These are phyloP conservation scores for Stemphylium lycopersici DNA, from an alignment of 2,329 filamentous ascomycete genomes.

Conservation along the genomic window DNA sequence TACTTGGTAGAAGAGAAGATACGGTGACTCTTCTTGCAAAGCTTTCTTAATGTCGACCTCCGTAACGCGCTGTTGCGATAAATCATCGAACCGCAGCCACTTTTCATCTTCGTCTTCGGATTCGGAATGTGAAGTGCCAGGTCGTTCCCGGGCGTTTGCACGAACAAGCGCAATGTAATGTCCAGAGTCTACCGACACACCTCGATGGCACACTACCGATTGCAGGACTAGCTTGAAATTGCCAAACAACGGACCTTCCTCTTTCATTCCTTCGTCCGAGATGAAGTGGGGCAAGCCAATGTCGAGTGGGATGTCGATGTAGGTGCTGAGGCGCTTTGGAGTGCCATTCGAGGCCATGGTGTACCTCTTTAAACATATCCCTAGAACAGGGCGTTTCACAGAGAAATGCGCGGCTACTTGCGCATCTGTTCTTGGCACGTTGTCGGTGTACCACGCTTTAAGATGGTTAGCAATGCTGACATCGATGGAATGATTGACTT, in stretches of 20 bases:
- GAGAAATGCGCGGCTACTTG: slow-evolving; percentile 91
- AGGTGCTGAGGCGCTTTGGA: slow-evolving; percentile 76
- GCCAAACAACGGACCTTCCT: slow-evolving; percentile 72
- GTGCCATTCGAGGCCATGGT: slow-evolving; percentile 72
- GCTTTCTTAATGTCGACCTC: slow-evolving; percentile 79
- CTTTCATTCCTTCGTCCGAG: slow-evolving; percentile 73
- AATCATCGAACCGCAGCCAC: slow-evolving; percentile 93
- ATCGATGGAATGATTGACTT: slow-evolving; percentile 48
- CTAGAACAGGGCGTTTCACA: slow-evolving; percentile 80
- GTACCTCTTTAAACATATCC: slow-evolving; percentile 92
- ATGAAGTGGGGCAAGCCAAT: slow-evolving; percentile 87
- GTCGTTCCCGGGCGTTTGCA: slow-evolving; percentile 58
- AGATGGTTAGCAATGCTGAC: slow-evolving; percentile 17
- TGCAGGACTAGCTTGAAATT: slow-evolving; percentile 94
- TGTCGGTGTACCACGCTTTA: slow-evolving; percentile 83
- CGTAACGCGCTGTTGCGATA: slow-evolving; percentile 73
- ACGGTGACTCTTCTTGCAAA: slow-evolving; percentile 86
- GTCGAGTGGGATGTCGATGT: slow-evolving; percentile 89
- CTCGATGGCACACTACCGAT: slow-evolving; percentile 90
- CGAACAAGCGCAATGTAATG: slow-evolving; percentile 90
- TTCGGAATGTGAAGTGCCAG: slow-evolving; percentile 56
- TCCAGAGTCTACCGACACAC: slow-evolving; percentile 81
- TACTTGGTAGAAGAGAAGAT: slow-evolving; percentile 94
- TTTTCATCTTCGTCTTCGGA: slow-evolving; percentile 50
- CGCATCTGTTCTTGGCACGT: slow-evolving; percentile 68